Conservation (phyloP, 495 filamentous ascomycete genomes). For the Physcia stellaris region DNA sequence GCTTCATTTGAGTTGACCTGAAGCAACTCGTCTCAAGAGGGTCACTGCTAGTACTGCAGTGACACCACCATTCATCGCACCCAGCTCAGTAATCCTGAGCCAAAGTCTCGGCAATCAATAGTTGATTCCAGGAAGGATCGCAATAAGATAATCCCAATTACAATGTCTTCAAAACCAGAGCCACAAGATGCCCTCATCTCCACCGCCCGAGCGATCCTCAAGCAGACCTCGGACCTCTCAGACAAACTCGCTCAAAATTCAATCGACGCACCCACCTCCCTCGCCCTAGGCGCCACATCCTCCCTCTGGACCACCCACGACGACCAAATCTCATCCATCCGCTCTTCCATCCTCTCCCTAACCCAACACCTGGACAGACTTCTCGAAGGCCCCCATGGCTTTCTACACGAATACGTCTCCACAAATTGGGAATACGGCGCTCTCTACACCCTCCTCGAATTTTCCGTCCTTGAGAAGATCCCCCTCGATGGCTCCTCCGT, state of each 20-base stretch:
- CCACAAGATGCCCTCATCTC: neutral
- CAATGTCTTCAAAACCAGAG: no score
- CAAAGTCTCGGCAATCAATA: no score
- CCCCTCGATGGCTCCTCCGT: constrained; percentile 2
- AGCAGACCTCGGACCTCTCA: neutral
- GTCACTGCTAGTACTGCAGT: no score
- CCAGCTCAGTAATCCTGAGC: no score
- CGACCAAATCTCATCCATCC: neutral
- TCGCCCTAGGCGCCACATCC: neutral
- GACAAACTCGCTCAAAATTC: neutral
- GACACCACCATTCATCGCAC: no score
- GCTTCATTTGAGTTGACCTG: no score
- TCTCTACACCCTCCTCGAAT: constrained; percentile 6
- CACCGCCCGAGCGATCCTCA: neutral
- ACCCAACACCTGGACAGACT: constrained; percentile 3
- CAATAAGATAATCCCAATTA: no score
- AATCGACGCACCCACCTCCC: neutral
- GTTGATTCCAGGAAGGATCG: no score
- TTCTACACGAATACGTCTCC: constrained; percentile 7
- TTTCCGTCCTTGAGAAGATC: constrained; percentile 3
- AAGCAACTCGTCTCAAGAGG: no score
- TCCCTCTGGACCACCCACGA: neutral
- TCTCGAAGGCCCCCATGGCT: constrained; percentile 3
- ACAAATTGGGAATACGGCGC: constrained; percentile 6
- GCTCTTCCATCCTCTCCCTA: neutral